These are phyloP conservation scores for Yarrowia sp. DNA, from an alignment of 805 yeast species.

Conservation along the genomic window DNA sequence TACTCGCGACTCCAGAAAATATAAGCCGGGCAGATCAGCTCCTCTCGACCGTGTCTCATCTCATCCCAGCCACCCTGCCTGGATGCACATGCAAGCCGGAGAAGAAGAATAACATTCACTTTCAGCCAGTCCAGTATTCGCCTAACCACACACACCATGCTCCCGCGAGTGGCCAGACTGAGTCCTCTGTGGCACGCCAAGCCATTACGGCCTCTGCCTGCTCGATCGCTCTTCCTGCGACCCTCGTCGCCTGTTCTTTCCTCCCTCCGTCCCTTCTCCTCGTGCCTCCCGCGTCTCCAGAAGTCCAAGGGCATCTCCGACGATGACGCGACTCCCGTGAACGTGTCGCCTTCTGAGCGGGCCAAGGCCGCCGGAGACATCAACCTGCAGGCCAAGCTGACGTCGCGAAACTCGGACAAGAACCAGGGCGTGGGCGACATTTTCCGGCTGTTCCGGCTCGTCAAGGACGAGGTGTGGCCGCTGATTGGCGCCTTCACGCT, in stretches of 20 bases:
- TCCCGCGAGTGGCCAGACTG: constrained; percentile 24
- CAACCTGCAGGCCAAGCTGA: constrained; percentile 38
- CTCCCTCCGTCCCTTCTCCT: not conserved
- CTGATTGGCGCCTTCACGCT: constrained; percentile 55
- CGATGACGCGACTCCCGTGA: constrained; percentile 27
- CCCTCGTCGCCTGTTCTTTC: not conserved
- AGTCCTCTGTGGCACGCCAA: constrained; percentile 15
- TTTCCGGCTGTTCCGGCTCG: constrained; percentile 51
- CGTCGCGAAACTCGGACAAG: constrained; percentile 28
- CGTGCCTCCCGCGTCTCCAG: not conserved
- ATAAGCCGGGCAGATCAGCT: too few relatives aligned
- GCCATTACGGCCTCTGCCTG: constrained; percentile 16
- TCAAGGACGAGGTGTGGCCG: constrained; percentile 55
- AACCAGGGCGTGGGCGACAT: constrained; percentile 41
- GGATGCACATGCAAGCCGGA: too few relatives aligned
- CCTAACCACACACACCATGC: constrained; percentile 18
- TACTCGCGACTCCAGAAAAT: too few relatives aligned
- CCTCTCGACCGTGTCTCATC: too few relatives aligned
- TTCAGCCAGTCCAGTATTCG: too few relatives aligned
- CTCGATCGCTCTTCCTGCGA: not conserved
- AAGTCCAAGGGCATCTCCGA: not conserved
- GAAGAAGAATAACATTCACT: too few relatives aligned
- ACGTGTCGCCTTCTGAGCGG: constrained; percentile 34
- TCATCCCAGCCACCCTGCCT: too few relatives aligned
- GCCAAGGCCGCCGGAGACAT: constrained; percentile 37